A percentile compares a stretch with the other conserved stretches of the same genome.
phyloP scores from a whole-genome alignment of 2,329 filamentous ascomycete species.

The Microcyclosporella mali region DNA sequence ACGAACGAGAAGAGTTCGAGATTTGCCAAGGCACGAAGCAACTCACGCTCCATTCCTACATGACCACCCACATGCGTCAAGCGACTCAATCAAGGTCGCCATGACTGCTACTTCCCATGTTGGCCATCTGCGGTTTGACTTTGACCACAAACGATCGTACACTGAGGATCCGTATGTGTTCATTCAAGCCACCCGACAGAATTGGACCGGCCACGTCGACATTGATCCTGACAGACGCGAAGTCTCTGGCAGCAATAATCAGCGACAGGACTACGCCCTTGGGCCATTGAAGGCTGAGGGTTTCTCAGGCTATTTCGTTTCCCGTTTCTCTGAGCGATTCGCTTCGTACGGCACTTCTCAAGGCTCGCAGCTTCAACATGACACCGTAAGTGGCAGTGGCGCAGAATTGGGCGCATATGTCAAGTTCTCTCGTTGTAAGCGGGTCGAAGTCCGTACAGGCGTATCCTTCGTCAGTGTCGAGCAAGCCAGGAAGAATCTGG shows the following conservation, averaged over 20 bases:
- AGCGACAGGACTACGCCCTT: conserved; percentile 43
- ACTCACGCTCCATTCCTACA: background rate
- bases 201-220: conserved; percentile 42
- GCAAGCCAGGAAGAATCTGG: conserved; percentile 42
- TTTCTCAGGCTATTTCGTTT: conserved; percentile 44
- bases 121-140: conserved; percentile 40
- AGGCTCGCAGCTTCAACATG: conserved; percentile 26
- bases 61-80: background rate
- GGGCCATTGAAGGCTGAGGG: conserved; percentile 38
- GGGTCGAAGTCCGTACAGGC: conserved; percentile 43
- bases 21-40: background rate
- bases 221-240: conserved; percentile 36
- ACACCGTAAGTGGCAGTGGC: conserved; percentile 25
- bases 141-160: conserved; percentile 10
- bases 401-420: conserved; percentile 40
- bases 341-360: conserved; percentile 33
- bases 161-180: conserved; percentile 34
- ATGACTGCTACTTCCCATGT: conserved; percentile 42
- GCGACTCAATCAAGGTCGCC: conserved; percentile 26
- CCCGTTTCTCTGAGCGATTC: conserved; percentile 42
- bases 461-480: conserved; percentile 45
- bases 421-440: conserved; percentile 29
- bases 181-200: conserved; percentile 41
- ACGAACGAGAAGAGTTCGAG: conserved; percentile 22
- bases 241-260: conserved; percentile 41